A percentile compares a stretch with the other conserved stretches of the same genome.
Conservation (phyloP, 495 filamentous ascomycete genomes). For the Evernia prunastri region DNA sequence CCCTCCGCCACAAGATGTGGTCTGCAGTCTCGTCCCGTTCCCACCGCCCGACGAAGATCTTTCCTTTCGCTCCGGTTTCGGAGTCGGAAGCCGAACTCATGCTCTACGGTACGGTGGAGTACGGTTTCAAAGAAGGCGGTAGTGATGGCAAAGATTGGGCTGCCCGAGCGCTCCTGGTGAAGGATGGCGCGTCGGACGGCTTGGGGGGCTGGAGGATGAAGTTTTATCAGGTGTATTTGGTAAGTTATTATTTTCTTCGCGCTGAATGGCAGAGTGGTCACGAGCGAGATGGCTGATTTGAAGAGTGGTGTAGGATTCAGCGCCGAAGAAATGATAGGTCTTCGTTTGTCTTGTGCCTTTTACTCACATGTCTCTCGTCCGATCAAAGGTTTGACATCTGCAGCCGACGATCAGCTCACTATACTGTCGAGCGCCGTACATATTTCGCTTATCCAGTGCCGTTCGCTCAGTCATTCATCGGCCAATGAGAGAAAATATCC, state of each 20-base stretch:
- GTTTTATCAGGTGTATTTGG: constrained; percentile 63
- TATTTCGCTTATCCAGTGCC: no score
- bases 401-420: not conserved
- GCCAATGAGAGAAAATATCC: no score
- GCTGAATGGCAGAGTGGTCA: not conserved
- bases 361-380: not conserved
- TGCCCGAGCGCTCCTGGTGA: constrained; percentile 46
- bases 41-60: constrained; percentile 47
- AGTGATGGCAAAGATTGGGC: constrained; percentile 48
- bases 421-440: not conserved
- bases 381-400: not conserved
- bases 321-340: not conserved
- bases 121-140: constrained; percentile 46
- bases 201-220: constrained; percentile 43
- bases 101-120: constrained; percentile 54
- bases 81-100: constrained; percentile 44
- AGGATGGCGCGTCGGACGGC: constrained; percentile 24
- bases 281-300: not conserved
- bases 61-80: constrained; percentile 41
- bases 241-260: constrained; percentile 17
- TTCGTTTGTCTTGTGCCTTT: not conserved
- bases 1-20: constrained; percentile 52
- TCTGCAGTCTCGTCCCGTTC: constrained; percentile 45
- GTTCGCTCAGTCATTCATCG: no score
- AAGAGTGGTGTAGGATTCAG: not conserved